A percentile compares a stretch with the other conserved stretches of the same genome.
These are phyloP conservation scores for Evernia prunastri DNA, from an alignment of 495 filamentous ascomycete genomes.

Conservation along the genomic window DNA sequence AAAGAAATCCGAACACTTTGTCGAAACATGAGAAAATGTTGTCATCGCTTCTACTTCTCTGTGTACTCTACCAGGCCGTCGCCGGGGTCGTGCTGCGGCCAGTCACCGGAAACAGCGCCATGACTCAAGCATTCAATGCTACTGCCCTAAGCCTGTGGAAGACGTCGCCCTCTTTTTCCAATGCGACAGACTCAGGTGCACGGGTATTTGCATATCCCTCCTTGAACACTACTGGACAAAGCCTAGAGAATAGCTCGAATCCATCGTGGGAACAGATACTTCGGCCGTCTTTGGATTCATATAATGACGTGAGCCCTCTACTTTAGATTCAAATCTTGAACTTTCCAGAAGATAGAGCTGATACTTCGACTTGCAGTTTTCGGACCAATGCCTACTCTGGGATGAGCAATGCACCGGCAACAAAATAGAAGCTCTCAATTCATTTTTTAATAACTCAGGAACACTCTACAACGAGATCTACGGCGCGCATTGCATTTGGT, in stretches of 20 bases:
- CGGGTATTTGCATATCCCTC: background rate
- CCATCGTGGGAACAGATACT: background rate
- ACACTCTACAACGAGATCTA: constrained; percentile 1
- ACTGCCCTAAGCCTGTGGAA: background rate
- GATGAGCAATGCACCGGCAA: background rate
- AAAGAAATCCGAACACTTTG: background rate
- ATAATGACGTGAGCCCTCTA: background rate
- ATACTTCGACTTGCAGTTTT: background rate
- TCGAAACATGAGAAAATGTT: background rate
- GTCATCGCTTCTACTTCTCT: background rate
- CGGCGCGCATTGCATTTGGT: constrained; percentile 10
- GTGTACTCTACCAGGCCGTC: background rate
- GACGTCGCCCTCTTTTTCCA: background rate
- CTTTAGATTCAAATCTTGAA: background rate
- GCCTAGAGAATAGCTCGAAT: background rate
- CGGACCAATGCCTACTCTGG: constrained; percentile 6
- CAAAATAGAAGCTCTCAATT: background rate
- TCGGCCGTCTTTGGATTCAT: background rate
- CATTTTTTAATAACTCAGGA: constrained; percentile 8
- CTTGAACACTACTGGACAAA: background rate
- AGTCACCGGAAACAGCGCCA: background rate
- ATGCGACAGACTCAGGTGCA: background rate
- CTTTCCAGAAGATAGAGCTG: background rate
- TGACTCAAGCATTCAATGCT: background rate
- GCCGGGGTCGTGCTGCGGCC: background rate